Evolutionary conservation across 208 protist genomes (phyloP).

Genomic region (Trypanosoma congolense): DNA sequence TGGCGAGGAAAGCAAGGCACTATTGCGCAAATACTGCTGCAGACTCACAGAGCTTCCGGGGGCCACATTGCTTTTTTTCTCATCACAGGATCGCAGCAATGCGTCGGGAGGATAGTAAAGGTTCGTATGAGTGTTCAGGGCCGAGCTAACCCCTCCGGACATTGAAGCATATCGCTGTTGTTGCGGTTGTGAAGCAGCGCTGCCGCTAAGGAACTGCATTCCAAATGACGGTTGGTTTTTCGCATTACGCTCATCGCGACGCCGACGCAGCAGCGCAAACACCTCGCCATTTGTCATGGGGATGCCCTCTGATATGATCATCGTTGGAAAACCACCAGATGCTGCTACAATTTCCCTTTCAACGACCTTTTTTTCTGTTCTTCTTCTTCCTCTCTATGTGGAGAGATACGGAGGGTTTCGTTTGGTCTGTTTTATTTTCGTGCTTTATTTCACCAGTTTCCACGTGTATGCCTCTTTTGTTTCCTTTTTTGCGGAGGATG

Average conservation of each 20-base stretch:
- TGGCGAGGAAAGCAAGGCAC: slow-evolving; percentile 30
- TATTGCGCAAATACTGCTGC: slow-evolving; percentile 6
- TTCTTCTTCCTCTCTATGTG: too few relatives aligned
- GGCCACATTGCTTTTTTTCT: not conserved
- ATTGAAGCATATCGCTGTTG: not conserved
- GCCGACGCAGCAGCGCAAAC: slow-evolving; percentile 67
- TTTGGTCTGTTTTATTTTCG: too few relatives aligned
- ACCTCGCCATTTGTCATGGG: slow-evolving; percentile 82
- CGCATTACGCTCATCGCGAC: slow-evolving; percentile 74
- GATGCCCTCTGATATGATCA: slow-evolving; percentile 53
- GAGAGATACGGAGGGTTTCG: too few relatives aligned
- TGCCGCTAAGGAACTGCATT: slow-evolving; percentile 34
- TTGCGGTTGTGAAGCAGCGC: slow-evolving; percentile 5
- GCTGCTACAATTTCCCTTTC: too few relatives aligned
- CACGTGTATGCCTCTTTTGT: too few relatives aligned
- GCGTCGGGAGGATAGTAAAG: slow-evolving; percentile 15
- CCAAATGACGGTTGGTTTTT: slow-evolving; percentile 56
- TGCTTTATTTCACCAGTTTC: too few relatives aligned
- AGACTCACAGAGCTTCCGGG: not conserved
- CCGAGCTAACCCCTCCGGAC: not conserved
- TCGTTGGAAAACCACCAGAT: too few relatives aligned
- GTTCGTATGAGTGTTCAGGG: not conserved
- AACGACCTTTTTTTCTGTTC: too few relatives aligned
- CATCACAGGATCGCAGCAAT: not conserved
- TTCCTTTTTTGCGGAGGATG: too few relatives aligned